A percentile compares a stretch with the other conserved stretches of the same genome.
These are phyloP conservation scores for Exophiala aquamarina DNA, from an alignment of 2,329 filamentous ascomycete genomes.

Conservation along the genomic window DNA sequence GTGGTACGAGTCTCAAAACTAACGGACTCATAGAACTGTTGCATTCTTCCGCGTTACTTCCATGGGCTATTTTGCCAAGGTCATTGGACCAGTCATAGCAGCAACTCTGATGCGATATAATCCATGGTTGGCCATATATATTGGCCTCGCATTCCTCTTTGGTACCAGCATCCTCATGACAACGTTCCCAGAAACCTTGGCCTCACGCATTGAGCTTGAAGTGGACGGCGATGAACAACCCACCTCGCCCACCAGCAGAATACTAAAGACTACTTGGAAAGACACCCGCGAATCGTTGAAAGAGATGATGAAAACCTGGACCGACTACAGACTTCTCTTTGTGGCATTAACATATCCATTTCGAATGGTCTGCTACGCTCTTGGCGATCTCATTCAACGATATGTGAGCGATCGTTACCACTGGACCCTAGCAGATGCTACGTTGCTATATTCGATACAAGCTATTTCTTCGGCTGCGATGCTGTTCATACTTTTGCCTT, in stretches of 20 bases:
- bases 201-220: constrained; percentile 26
- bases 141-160: constrained; percentile 36
- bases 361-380: constrained; percentile 49
- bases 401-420: constrained; percentile 53
- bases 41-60: constrained; percentile 43
- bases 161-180: constrained; percentile 35
- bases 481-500: constrained; percentile 47
- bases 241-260: constrained; percentile 7
- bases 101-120: constrained; percentile 39
- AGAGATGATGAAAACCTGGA: constrained; percentile 15
- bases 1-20: constrained; percentile 13
- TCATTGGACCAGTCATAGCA: constrained; percentile 39
- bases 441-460: constrained; percentile 47
- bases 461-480: constrained; percentile 49
- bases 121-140: constrained; percentile 41
- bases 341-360: constrained; percentile 49
- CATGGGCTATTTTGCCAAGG: constrained; percentile 37
- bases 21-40: constrained; percentile 37
- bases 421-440: constrained; percentile 47
- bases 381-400: constrained; percentile 49
- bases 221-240: constrained; percentile 33
- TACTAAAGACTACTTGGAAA: constrained; percentile 33
- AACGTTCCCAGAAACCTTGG: constrained; percentile 41
- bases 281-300: background rate
- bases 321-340: constrained; percentile 27